Percentiles rank a stretch among this genome's conserved stretches.
phyloP scores from a whole-genome alignment of 805 yeast genomes.

The Candida sakaeoensis region DNA sequence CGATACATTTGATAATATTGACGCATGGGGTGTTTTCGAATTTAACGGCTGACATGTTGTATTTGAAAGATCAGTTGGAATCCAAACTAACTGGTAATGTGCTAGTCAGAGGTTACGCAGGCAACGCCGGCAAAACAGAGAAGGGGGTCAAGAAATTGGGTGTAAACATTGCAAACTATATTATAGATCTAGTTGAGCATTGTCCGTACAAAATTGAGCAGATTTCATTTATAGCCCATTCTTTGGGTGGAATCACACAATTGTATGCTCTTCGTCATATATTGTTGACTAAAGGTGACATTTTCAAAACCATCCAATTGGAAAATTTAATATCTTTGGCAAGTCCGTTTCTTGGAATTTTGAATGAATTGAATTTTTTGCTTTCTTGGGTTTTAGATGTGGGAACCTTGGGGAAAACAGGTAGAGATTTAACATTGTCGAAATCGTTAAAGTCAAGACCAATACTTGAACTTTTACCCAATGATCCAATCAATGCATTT shows the following conservation, averaged over 20 bases:
- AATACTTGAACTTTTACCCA: constrained; percentile 37
- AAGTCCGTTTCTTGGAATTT: constrained; percentile 39
- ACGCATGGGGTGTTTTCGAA: constrained; percentile 45
- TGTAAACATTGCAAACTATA: constrained; percentile 24
- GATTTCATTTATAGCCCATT: constrained; percentile 42
- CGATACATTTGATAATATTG: constrained; percentile 38
- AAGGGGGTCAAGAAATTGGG: constrained; percentile 38
- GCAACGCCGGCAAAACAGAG: constrained; percentile 42
- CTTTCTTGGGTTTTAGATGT: constrained; percentile 40
- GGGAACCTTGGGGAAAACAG: constrained; percentile 44
- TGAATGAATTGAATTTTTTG: constrained; percentile 37
- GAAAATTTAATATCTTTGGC: constrained; percentile 38
- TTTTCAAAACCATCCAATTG: constrained; percentile 28
- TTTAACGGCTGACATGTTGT: constrained; percentile 43
- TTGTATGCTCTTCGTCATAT: constrained; percentile 38
- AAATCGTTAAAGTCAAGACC: constrained; percentile 32
- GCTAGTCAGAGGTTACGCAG: constrained; percentile 34
- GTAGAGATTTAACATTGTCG: constrained; percentile 40
- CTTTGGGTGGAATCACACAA: constrained; percentile 43
- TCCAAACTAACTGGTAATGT: constrained; percentile 27
- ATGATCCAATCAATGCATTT: constrained; percentile 33
- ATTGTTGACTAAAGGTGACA: constrained; percentile 29
- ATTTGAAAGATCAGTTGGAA: constrained; percentile 32
- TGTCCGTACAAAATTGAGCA: constrained; percentile 19
- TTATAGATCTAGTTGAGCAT: constrained; percentile 23